These are phyloP conservation scores for Acorus gramineus DNA, from an alignment of 106 monocot genomes.

Conservation along the genomic window DNA sequence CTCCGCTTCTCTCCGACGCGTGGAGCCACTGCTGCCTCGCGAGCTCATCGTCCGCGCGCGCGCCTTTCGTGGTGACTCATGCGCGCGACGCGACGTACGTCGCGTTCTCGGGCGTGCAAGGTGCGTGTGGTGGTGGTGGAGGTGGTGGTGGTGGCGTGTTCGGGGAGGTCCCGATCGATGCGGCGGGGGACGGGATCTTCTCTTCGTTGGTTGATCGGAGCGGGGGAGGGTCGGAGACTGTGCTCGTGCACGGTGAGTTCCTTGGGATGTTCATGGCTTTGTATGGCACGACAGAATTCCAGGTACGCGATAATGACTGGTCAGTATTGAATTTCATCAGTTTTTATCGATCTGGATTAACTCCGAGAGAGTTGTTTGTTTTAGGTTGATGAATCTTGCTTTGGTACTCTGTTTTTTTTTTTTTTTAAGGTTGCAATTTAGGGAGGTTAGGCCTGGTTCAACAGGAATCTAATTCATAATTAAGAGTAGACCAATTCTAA, in stretches of 20 bases:
- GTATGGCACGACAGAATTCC: slow-evolving; percentile 20
- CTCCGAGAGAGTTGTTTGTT: too few relatives aligned
- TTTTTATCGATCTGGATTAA: too few relatives aligned
- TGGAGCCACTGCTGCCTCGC: slow-evolving; percentile 31
- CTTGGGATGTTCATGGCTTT: slow-evolving; percentile 25
- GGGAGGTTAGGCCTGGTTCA: too few relatives aligned
- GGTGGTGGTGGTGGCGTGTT: slow-evolving; percentile 8
- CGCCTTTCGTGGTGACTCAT: slow-evolving; percentile 9
- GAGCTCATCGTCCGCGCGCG: background rate
- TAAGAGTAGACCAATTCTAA: too few relatives aligned
- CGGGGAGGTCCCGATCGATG: slow-evolving; percentile 6
- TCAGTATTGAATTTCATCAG: background rate
- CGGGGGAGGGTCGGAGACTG: slow-evolving; percentile 17
- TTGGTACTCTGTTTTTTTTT: too few relatives aligned
- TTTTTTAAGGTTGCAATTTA: background rate
- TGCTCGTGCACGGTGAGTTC: slow-evolving; percentile 29
- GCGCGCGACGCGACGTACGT: slow-evolving; percentile 26
- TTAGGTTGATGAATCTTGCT: too few relatives aligned
- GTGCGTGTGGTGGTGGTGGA: background rate
- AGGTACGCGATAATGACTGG: slow-evolving; percentile 11
- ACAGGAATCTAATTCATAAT: too few relatives aligned
- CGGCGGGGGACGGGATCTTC: slow-evolving; percentile 23
- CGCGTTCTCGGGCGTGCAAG: slow-evolving; percentile 29
- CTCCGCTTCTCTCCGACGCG: slow-evolving; percentile 29
- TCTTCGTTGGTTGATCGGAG: slow-evolving; percentile 12